These are phyloP conservation scores for Nothophoma quercina DNA, from an alignment of 2,329 filamentous ascomycete genomes.

Conservation along the genomic window DNA sequence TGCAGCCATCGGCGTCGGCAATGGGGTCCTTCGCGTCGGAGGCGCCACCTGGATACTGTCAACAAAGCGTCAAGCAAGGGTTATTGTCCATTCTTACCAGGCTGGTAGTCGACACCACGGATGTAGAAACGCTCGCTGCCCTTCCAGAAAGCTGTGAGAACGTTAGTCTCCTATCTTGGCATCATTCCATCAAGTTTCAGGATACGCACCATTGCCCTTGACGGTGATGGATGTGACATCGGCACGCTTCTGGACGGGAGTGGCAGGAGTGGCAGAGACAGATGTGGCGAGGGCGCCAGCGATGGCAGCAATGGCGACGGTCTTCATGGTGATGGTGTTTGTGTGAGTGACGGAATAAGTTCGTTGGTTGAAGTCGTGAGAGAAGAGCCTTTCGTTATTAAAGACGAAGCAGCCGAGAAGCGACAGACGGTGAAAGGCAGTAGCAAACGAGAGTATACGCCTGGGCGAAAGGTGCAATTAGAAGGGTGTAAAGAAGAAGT, in stretches of 20 bases:
- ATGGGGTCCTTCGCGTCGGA: constrained; percentile 76
- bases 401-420: constrained; percentile 7
- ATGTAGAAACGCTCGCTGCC: constrained; percentile 68
- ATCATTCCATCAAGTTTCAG: neutral
- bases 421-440: constrained; percentile 15
- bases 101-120: constrained; percentile 71
- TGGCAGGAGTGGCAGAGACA: constrained; percentile 53
- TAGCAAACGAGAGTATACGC: constrained; percentile 15
- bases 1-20: constrained; percentile 72
- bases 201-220: constrained; percentile 65
- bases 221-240: constrained; percentile 64
- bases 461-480: constrained; percentile 11
- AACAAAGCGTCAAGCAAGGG: constrained; percentile 6
- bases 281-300: constrained; percentile 57
- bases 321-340: constrained; percentile 59
- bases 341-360: constrained; percentile 15
- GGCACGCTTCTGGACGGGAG: constrained; percentile 48
- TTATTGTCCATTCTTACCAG: constrained; percentile 47
- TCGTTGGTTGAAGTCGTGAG: constrained; percentile 4
- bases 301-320: constrained; percentile 55
- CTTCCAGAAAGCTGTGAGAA: constrained; percentile 64
- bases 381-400: constrained; percentile 8
- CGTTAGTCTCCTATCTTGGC: constrained; percentile 29
- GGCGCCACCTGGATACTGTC: constrained; percentile 59
- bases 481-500: constrained; percentile 13